These are phyloP conservation scores for Boletellus ananas DNA, from an alignment of 768 basidiomycete species.

Conservation along the genomic window DNA sequence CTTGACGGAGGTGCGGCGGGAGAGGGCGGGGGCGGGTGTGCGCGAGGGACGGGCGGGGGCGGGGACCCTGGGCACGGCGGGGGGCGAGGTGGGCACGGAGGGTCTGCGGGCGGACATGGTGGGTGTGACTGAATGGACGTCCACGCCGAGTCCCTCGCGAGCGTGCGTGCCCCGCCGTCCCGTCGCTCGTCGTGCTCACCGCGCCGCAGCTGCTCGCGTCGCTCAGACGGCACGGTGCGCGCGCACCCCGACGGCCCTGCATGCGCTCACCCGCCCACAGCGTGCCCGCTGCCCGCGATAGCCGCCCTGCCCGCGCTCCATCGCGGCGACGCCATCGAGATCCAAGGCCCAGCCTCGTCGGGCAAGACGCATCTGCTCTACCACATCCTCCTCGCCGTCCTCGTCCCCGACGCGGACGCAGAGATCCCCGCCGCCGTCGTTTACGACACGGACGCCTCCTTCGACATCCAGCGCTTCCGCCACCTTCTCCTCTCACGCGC, in stretches of 20 bases:
- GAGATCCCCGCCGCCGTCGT: slow-evolving; percentile 64
- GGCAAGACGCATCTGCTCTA: slow-evolving; percentile 82
- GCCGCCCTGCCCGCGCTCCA: slow-evolving; percentile 30
- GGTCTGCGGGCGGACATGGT: slow-evolving; percentile 43
- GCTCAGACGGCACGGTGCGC: slow-evolving; percentile 39
- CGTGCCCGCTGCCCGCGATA: slow-evolving; percentile 19
- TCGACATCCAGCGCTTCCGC: slow-evolving; percentile 54
- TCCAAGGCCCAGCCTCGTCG: slow-evolving; percentile 70
- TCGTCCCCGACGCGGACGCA: slow-evolving; percentile 46
- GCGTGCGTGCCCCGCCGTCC: slow-evolving; percentile 20
- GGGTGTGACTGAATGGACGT: slow-evolving; percentile 15
- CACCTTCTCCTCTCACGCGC: slow-evolving; percentile 47
- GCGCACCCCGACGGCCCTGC: background rate
- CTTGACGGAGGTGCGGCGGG: slow-evolving; percentile 52
- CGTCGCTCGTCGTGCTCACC: slow-evolving; percentile 4
- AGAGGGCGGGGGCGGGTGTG: slow-evolving; percentile 42
- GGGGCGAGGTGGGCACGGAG: slow-evolving; percentile 39
- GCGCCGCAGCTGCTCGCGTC: slow-evolving; percentile 42
- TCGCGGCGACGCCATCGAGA: slow-evolving; percentile 65
- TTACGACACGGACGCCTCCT: slow-evolving; percentile 67
- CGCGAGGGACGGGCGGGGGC: slow-evolving; percentile 56
- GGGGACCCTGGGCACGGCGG: slow-evolving; percentile 45
- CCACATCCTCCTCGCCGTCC: slow-evolving; percentile 54
- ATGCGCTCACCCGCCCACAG: slow-evolving; percentile 32
- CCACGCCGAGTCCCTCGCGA: slow-evolving; percentile 33